A percentile compares a stretch with the other conserved stretches of the same genome.
Evolutionary conservation across 1,284 basidiomycete genomes (phyloP).

Genomic region (Laetiporus sulphureus): DNA sequence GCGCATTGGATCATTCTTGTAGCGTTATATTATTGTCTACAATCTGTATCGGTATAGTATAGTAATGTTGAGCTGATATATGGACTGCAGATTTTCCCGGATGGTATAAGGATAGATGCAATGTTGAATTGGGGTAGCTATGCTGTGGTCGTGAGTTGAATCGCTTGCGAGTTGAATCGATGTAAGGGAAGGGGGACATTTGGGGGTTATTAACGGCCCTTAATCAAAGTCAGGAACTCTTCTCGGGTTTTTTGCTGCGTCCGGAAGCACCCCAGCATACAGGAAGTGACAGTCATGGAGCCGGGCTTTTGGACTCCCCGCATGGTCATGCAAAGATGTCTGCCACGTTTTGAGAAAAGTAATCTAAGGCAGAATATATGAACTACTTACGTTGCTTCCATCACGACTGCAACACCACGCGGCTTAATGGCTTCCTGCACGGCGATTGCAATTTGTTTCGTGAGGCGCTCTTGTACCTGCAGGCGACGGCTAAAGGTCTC

Average conservation of each 20-base stretch:
- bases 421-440: constrained; percentile 97
- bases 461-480: constrained; percentile 97
- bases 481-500: constrained; percentile 95
- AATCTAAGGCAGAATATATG: neutral
- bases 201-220: constrained; percentile 33
- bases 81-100: neutral
- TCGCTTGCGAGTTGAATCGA: constrained; percentile 21
- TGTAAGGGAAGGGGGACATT: neutral
- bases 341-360: constrained; percentile 29
- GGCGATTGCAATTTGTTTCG: constrained; percentile 95
- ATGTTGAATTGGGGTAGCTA: constrained; percentile 22
- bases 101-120: constrained; percentile 10
- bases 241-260: constrained; percentile 96
- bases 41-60: constrained; percentile 14
- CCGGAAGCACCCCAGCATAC: constrained; percentile 98
- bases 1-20: constrained; percentile 9
- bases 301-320: constrained; percentile 99
- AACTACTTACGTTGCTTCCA: constrained; percentile 86
- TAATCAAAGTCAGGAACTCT: constrained; percentile 84
- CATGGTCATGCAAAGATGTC: constrained; percentile 99
- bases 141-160: constrained; percentile 10
- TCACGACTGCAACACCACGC: constrained; percentile 97
- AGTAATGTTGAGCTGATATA: neutral
- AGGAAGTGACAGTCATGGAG: constrained; percentile 93
- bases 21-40: constrained; percentile 19